Percentiles rank a stretch among this genome's conserved stretches.
phyloP scores from a whole-genome alignment of 257 asterid species.

The Capsicum baccatum region DNA sequence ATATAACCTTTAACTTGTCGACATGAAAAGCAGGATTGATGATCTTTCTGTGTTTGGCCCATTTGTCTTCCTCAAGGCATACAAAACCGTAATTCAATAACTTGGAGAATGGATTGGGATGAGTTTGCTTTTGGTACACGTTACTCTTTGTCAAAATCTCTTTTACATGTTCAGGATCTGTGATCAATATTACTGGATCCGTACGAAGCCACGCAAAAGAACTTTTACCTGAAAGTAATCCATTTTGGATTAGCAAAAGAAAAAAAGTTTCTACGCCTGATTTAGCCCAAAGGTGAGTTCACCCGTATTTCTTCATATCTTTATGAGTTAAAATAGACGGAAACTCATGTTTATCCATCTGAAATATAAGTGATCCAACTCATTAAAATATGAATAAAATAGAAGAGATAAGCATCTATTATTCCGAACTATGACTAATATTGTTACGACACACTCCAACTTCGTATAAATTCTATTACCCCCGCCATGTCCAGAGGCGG shows the following conservation, averaged over 20 bases:
- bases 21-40: conserved; percentile 67
- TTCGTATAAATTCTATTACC: too few species aligned
- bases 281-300: too few species aligned
- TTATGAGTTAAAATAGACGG: too few species aligned
- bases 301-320: too few species aligned
- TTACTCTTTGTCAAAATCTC: conserved; percentile 47
- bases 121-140: conserved; percentile 38
- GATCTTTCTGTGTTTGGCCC: conserved; percentile 69
- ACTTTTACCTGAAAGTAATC: conserved; percentile 46
- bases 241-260: neutral
- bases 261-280: too few species aligned
- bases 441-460: too few species aligned
- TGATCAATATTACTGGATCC: conserved; percentile 43
- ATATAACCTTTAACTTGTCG: conserved; percentile 40
- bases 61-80: conserved; percentile 48
- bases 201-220: conserved; percentile 61
- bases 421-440: too few species aligned
- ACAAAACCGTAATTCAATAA: conserved; percentile 47
- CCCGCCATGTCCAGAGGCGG: too few species aligned
- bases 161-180: conserved; percentile 52
- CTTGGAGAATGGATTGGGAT: conserved; percentile 45
- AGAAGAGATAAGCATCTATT: too few species aligned
- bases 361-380: too few species aligned
- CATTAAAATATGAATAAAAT: too few species aligned
- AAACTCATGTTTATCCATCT: too few species aligned